Percentiles rank a stretch among this genome's conserved stretches.
Conservation (phyloP, 331 rosid genomes). For the Phaseolus coccineus region DNA sequence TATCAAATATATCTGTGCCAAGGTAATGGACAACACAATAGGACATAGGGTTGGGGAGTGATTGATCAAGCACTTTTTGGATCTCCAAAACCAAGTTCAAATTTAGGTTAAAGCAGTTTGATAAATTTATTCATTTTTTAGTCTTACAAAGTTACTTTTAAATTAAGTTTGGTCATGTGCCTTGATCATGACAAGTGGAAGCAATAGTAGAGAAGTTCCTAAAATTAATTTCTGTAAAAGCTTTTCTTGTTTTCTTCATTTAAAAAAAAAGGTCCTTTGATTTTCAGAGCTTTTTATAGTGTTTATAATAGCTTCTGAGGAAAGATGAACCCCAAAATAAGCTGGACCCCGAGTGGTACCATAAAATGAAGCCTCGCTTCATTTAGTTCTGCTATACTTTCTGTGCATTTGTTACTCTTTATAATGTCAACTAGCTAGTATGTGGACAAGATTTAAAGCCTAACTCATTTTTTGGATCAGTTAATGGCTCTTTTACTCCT, state of each 20-base stretch:
- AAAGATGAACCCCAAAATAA: not conserved
- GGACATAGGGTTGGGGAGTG: not conserved
- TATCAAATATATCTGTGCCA: conserved; percentile 1
- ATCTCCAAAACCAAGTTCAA: not conserved
- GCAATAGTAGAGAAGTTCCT: not conserved
- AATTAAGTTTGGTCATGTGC: not conserved
- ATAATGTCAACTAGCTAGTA: not conserved
- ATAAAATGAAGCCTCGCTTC: conserved; percentile 5
- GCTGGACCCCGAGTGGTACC: not conserved
- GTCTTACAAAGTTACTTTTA: not conserved
- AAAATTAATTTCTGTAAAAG: not conserved
- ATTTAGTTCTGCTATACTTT: not conserved
- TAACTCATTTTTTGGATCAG: conserved; percentile 57
- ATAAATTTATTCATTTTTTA: not conserved
- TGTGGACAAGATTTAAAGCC: conserved; percentile 19
- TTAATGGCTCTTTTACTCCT: conserved; percentile 90
- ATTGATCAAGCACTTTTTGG: not conserved
- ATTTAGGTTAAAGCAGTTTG: not conserved
- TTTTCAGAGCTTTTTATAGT: not conserved
- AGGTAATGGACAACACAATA: not conserved
- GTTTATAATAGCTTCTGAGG: not conserved
- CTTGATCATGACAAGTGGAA: not conserved
- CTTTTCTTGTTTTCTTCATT: not conserved
- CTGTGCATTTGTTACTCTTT: not conserved
- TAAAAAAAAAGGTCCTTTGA: not conserved